These are phyloP conservation scores for Xylariales sp. DNA, from an alignment of 2,329 filamentous ascomycete species.

Conservation along the genomic window DNA sequence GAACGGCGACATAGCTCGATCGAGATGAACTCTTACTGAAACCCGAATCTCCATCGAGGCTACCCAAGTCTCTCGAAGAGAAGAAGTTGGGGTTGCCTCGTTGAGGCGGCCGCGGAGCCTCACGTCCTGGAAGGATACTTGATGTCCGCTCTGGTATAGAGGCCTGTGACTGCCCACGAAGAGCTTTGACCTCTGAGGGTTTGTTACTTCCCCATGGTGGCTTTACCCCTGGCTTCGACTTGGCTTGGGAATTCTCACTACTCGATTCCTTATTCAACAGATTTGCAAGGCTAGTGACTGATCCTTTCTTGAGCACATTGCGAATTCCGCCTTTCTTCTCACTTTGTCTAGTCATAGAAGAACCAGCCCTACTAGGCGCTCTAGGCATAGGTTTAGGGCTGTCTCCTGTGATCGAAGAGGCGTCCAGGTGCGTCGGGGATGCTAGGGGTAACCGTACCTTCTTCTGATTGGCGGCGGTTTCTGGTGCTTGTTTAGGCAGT, in stretches of 20 bases:
- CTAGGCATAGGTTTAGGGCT: neutral
- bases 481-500: slow-evolving; percentile 20
- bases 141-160: slow-evolving; percentile 28
- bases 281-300: slow-evolving; percentile 41
- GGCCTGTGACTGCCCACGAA: slow-evolving; percentile 18
- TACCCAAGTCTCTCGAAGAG: slow-evolving; percentile 33
- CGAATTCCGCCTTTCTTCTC: slow-evolving; percentile 46
- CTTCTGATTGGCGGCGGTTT: slow-evolving; percentile 44
- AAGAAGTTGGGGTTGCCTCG: slow-evolving; percentile 34
- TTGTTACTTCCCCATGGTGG: slow-evolving; percentile 22
- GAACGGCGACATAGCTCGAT: slow-evolving; percentile 45
- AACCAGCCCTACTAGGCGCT: neutral
- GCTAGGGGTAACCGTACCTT: slow-evolving; percentile 33
- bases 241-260: slow-evolving; percentile 20
- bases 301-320: slow-evolving; percentile 47
- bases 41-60: slow-evolving; percentile 17
- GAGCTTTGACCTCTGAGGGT: slow-evolving; percentile 14
- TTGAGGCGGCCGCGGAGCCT: slow-evolving; percentile 30
- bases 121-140: slow-evolving; percentile 26
- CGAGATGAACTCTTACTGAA: slow-evolving; percentile 38
- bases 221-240: slow-evolving; percentile 19
- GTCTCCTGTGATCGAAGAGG: too few species aligned
- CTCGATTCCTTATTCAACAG: slow-evolving; percentile 45
- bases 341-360: slow-evolving; percentile 13
- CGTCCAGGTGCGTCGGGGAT: too few species aligned